Conservation (phyloP, 2,329 filamentous ascomycete genomes). For the Chaetomium strumarium region DNA sequence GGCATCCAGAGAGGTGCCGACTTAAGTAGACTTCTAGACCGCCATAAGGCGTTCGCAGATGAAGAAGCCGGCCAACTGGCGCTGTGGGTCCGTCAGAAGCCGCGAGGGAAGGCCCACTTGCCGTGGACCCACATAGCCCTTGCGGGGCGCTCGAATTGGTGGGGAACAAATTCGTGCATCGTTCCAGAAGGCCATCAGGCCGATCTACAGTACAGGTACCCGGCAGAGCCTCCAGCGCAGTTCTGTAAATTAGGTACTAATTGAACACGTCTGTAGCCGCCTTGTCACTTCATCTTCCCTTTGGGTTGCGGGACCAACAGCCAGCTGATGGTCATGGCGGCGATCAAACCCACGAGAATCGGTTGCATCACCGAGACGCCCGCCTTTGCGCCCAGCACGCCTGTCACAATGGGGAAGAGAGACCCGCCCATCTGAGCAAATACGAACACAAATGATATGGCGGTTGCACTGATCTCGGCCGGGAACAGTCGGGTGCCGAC, state of each 20-base stretch:
- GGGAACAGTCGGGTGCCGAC: constrained; percentile 48
- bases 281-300: neutral
- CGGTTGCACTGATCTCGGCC: constrained; percentile 31
- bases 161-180: no score
- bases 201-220: no score
- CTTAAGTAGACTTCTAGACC: no score
- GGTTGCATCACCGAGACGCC: constrained; percentile 48
- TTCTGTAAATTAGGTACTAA: no score
- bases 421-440: constrained; percentile 51
- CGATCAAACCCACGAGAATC: constrained; percentile 43
- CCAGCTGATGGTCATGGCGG: constrained; percentile 43
- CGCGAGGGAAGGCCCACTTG: no score
- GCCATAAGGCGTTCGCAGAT: neutral
- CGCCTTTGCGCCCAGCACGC: constrained; percentile 40
- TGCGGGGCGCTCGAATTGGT: no score
- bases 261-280: no score
- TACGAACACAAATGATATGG: constrained; percentile 48
- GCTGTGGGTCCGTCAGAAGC: neutral
- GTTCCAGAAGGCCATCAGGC: no score
- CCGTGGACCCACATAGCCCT: no score
- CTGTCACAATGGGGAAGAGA: constrained; percentile 50
- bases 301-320: constrained; percentile 37
- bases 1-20: neutral
- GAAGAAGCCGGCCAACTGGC: neutral
- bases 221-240: no score